phyloP scores from a whole-genome alignment of 768 basidiomycete genomes.

The Albatrellus ellisii region DNA sequence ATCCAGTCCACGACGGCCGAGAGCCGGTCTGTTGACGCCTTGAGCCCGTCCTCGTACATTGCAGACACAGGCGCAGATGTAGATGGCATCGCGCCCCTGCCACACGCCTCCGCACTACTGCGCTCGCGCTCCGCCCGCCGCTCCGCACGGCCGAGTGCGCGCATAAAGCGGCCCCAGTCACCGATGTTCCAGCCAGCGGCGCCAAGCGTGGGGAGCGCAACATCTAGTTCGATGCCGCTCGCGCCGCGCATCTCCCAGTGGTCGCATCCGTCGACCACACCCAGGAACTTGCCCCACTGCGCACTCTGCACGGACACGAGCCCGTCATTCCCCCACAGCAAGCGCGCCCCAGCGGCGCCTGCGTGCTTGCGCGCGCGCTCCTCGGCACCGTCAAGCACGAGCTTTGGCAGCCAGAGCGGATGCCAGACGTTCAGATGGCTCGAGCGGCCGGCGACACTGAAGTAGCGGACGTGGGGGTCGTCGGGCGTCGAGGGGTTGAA shows the following conservation, averaged over 20 bases:
- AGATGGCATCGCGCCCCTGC: no score
- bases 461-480: slow-evolving; percentile 78
- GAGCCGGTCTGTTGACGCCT: slow-evolving; percentile 55
- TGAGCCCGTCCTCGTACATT: slow-evolving; percentile 40
- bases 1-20: slow-evolving; percentile 74
- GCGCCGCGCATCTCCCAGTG: slow-evolving; percentile 96
- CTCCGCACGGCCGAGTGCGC: slow-evolving; percentile 26
- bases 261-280: slow-evolving; percentile 79
- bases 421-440: slow-evolving; percentile 66
- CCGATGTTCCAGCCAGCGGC: slow-evolving; percentile 25
- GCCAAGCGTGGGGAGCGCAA: neutral
- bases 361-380: slow-evolving; percentile 32
- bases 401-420: slow-evolving; percentile 93
- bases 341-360: neutral
- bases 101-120: neutral
- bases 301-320: slow-evolving; percentile 88
- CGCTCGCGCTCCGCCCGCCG: slow-evolving; percentile 16
- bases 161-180: slow-evolving; percentile 52
- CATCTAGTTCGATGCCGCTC: slow-evolving; percentile 50
- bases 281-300: slow-evolving; percentile 93
- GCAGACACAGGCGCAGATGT: no score
- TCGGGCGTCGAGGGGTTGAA: slow-evolving; percentile 82
- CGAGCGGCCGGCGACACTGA: slow-evolving; percentile 76
- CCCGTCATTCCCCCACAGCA: slow-evolving; percentile 80
- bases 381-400: slow-evolving; percentile 83